Percentiles rank a stretch among this genome's conserved stretches.
These are phyloP conservation scores for Kuraishia borneana DNA, from an alignment of 805 yeast genomes.

Conservation along the genomic window DNA sequence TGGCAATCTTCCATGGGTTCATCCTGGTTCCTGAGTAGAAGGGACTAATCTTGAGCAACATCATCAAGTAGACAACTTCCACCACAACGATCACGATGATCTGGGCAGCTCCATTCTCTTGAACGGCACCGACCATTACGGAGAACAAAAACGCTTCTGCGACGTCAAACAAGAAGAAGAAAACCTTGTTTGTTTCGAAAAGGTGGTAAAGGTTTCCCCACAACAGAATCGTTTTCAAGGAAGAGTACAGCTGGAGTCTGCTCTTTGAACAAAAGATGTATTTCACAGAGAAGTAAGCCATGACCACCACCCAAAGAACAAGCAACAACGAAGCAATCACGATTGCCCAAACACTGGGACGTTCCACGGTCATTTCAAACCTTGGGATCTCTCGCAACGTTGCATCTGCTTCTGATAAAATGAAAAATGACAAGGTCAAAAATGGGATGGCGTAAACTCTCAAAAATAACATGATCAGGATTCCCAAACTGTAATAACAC, in stretches of 20 bases:
- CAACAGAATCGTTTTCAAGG: conserved; percentile 30
- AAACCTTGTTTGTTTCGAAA: conserved; percentile 29
- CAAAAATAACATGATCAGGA: conserved; percentile 16
- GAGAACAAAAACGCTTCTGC: conserved; percentile 22
- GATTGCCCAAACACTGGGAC: conserved; percentile 11
- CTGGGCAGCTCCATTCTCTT: conserved; percentile 31
- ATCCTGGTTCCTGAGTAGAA: conserved; percentile 19
- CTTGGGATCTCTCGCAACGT: no score
- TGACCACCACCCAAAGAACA: conserved; percentile 19
- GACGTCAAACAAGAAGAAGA: conserved; percentile 26
- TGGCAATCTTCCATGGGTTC: conserved; percentile 19
- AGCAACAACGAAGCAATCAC: conserved; percentile 22
- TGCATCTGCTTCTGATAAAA: conserved; percentile 8
- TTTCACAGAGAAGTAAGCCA: conserved; percentile 21
- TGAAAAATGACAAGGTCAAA: conserved; percentile 23
- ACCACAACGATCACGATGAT: conserved; percentile 24
- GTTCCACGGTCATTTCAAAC: conserved; percentile 4
- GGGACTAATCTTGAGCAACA: conserved; percentile 17
- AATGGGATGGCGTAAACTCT: conserved; percentile 30
- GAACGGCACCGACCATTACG: conserved; percentile 32
- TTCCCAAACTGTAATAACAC: background rate
- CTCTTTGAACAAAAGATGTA: conserved; percentile 13
- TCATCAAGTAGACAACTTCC: conserved; percentile 20
- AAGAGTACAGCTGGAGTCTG: conserved; percentile 28
- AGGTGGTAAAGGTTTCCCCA: conserved; percentile 35